Evolutionary conservation across 768 basidiomycete genomes (phyloP), one percentile per base, ranked within the genome.

Genomic region (Gymnopilus dilepis): DNA sequence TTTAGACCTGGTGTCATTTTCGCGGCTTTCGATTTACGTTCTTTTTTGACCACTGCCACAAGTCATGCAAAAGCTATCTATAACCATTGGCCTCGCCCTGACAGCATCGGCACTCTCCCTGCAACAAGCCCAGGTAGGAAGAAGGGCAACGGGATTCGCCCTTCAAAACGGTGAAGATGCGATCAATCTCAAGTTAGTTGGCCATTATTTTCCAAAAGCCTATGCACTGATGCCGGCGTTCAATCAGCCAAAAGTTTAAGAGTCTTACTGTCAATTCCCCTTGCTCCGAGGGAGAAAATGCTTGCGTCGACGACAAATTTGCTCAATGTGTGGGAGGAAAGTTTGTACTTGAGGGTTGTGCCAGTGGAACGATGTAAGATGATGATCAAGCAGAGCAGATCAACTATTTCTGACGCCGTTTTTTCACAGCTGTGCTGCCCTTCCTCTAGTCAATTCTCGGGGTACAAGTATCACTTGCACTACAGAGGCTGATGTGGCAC

Each of bases 311-410:
- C 62, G 68, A 72, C 37, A 62, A 78, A 33, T 83, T 88, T 59
- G 86, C 86, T 0, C 85, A 84, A 61, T 89, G 88, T 67, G 84
- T 83, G 15, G 73, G 70, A 30, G 84, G 84, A 56, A 77, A 76
- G 58, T 80, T 81, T 57, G 72, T 78, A 31, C 43, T 74, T 47
- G 70, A 75, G 47, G 65, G 69, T 24, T 80, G 80, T 56, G 76
- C 69, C 19, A 58, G 64, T 30, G 75, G 76, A 21, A 78, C 76
- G n/a, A 65, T 77, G 78, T 79, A 65, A 70, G 73, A 62, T 19
- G 41, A 22, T 12, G 22, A 30, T 24, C 51, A 21, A 8, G 17
- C 31, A 11, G 6, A 30, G 1, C 28, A n/a, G 22, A 13, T 43
- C 51, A 26, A 4, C 24, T 26, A 7, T 59, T 7, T 24, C 22